Percentiles rank a stretch among this genome's conserved stretches.
Evolutionary conservation across 176 grass and related monocot species (phyloP).

Genomic region (Hordeum vulgare): MorexV3_pseudomolecules_assembly NC_058523.1:504919839-504920338

Average conservation of each 20-base stretch:
- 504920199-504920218: neutral
- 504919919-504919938: conserved; percentile 33
- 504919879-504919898: neutral
- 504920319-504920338: neutral
- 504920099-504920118: neutral
- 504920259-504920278: neutral
- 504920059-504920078: neutral
- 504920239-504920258: conserved; percentile 8
- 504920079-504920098: conserved; percentile 2
- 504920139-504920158: neutral
- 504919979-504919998: neutral
- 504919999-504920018: conserved; percentile 10
- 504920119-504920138: neutral
- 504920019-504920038: neutral
- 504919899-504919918: neutral
- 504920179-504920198: conserved; percentile 10
- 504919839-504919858: neutral
- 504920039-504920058: conserved; percentile 5
- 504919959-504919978: conserved; percentile 21
- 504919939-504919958: conserved; percentile 24
- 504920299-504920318: conserved; percentile 49
- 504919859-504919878: conserved; percentile 6
- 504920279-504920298: neutral
- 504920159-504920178: conserved; percentile 11
- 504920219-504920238: neutral